Percentiles rank a stretch among this genome's conserved stretches.
These are phyloP conservation scores for Cadophora gregata DNA, from an alignment of 2,329 filamentous ascomycete genomes.

Conservation along the genomic window DNA sequence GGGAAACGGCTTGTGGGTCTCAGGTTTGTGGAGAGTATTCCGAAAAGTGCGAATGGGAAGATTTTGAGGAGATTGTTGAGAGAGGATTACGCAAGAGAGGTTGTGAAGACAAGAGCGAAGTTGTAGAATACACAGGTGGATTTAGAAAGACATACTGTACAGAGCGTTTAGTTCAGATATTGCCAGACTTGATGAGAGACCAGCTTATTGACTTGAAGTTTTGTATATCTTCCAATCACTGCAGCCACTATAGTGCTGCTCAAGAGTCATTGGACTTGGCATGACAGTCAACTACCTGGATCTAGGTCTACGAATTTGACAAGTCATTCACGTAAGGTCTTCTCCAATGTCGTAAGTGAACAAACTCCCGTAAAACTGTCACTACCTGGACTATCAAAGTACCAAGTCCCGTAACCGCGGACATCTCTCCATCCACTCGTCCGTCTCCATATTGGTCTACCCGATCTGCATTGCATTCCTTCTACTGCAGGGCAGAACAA, in stretches of 20 bases:
- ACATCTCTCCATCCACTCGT: neutral
- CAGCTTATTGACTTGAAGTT: neutral
- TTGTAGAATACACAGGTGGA: neutral
- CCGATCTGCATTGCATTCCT: constrained; percentile 11
- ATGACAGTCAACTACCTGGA: neutral
- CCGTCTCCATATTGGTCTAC: neutral
- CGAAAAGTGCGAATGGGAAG: constrained; percentile 68
- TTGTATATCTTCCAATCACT: neutral
- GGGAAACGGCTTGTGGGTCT: constrained; percentile 75
- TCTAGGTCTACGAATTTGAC: neutral
- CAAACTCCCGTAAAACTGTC: neutral
- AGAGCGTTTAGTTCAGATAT: neutral
- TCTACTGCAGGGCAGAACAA: neutral
- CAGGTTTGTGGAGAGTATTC: constrained; percentile 66
- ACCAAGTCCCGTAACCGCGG: neutral
- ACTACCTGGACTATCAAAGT: neutral
- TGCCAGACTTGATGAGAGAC: neutral
- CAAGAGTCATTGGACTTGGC: neutral
- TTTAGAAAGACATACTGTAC: neutral
- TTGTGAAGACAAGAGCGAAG: neutral
- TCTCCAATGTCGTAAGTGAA: neutral
- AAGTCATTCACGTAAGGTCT: neutral
- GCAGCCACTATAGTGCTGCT: neutral
- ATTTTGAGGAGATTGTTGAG: constrained; percentile 53
- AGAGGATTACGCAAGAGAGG: constrained; percentile 45